Percentiles rank a stretch among this genome's conserved stretches.
Conservation (phyloP, 768 basidiomycete species). For the Tricholoma saponaceum region DNA sequence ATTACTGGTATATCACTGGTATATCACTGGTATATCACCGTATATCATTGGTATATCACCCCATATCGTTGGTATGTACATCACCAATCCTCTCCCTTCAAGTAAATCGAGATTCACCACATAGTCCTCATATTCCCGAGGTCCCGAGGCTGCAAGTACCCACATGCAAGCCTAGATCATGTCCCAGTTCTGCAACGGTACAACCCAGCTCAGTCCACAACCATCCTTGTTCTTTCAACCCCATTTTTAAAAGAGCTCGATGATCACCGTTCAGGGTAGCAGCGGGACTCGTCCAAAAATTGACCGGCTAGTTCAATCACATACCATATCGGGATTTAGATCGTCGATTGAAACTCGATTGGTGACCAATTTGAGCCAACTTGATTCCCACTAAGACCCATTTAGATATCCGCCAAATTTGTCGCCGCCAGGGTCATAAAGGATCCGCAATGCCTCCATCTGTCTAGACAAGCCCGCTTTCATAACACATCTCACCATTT, state of each 20-base stretch:
- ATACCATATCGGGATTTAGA: slow-evolving; percentile 22
- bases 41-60: no score
- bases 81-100: background rate
- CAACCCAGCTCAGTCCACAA: background rate
- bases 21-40: no score
- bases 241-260: slow-evolving; percentile 6
- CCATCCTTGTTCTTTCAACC: slow-evolving; percentile 18
- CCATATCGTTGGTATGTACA: no score
- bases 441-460: slow-evolving; percentile 22
- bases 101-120: no score
- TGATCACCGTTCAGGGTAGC: slow-evolving; percentile 3
- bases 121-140: slow-evolving; percentile 27
- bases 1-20: no score
- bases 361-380: no score
- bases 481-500: slow-evolving; percentile 11
- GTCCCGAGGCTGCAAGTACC: slow-evolving; percentile 31
- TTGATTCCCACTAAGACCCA: slow-evolving; percentile 14
- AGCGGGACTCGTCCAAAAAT: slow-evolving; percentile 6
- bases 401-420: slow-evolving; percentile 23
- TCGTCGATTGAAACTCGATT: slow-evolving; percentile 24
- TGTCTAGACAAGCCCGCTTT: slow-evolving; percentile 14
- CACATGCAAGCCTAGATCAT: background rate
- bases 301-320: slow-evolving; percentile 9
- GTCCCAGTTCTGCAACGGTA: background rate
- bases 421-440: slow-evolving; percentile 23